Percentiles rank a stretch among this genome's conserved stretches.
These are phyloP conservation scores for Elongisporangium prolatum DNA, from an alignment of 352 stramenopile species.

Conservation along the genomic window DNA sequence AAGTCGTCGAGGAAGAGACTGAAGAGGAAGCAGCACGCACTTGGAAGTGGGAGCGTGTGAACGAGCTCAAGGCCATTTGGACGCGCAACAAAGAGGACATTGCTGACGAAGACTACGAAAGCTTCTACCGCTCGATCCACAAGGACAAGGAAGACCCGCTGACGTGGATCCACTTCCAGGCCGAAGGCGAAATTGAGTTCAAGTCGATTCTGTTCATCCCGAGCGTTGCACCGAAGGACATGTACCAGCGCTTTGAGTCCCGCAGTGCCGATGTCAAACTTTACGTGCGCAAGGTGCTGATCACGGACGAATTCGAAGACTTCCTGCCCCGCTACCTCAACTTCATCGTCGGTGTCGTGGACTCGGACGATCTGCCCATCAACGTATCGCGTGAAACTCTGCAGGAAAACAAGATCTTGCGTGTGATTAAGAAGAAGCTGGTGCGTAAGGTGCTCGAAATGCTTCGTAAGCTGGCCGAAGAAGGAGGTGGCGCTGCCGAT, in stretches of 20 bases:
- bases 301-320: constrained; percentile 98
- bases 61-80: constrained; percentile 98
- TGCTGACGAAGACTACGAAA: constrained; percentile 97
- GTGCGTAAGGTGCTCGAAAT: constrained; percentile 99
- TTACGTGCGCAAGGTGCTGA: constrained; percentile 99
- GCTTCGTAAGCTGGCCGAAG: constrained; percentile 92
- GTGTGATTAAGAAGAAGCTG: constrained; percentile 99
- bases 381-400: constrained; percentile 99
- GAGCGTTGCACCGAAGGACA: constrained; percentile 70
- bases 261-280: constrained; percentile 94
- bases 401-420: constrained; percentile 99
- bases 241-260: constrained; percentile 91
- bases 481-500: constrained; percentile 81
- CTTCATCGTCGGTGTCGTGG: constrained; percentile 98
- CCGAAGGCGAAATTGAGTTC: constrained; percentile 99
- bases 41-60: constrained; percentile 96
- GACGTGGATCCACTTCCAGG: constrained; percentile 99
- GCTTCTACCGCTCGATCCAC: constrained; percentile 96
- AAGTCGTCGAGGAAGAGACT: constrained; percentile 24
- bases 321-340: constrained; percentile 98
- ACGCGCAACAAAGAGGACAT: constrained; percentile 95
- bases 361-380: constrained; percentile 98
- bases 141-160: constrained; percentile 89
- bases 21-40: constrained; percentile 72
- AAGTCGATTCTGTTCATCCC: constrained; percentile 99